Evolutionary conservation across 2,329 filamentous ascomycete genomes (phyloP).

Genomic region (Fusarium sublunatum): DNA sequence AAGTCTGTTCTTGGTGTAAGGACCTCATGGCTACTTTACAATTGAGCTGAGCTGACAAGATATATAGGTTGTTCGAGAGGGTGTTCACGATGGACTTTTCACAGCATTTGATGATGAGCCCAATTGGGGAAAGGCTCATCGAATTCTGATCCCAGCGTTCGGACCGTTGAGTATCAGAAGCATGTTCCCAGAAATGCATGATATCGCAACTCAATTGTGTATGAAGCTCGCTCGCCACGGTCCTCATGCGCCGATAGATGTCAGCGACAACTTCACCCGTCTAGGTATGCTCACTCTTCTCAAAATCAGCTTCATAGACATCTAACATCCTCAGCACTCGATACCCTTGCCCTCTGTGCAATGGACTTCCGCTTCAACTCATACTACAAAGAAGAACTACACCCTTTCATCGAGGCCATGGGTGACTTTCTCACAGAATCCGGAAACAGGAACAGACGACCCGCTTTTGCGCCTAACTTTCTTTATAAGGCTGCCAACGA

Average conservation of each 20-base stretch:
- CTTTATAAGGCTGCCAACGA: conserved; percentile 61
- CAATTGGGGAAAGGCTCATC: conserved; percentile 75
- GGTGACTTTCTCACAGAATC: conserved; percentile 69
- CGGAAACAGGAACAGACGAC: conserved; percentile 60
- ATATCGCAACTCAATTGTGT: conserved; percentile 72
- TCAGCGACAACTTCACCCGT: conserved; percentile 76
- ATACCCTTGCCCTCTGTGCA: conserved; percentile 77
- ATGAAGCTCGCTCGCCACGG: conserved; percentile 77
- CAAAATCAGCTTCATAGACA: neutral
- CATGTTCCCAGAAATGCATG: conserved; percentile 78
- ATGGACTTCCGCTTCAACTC: conserved; percentile 81
- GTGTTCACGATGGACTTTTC: conserved; percentile 73
- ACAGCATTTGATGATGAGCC: conserved; percentile 65
- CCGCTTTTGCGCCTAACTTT: conserved; percentile 59
- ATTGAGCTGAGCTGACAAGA: conserved; percentile 4
- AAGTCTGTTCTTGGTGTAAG: conserved; percentile 58
- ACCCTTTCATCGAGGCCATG: conserved; percentile 78
- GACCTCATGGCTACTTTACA: neutral
- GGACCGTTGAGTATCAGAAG: conserved; percentile 73
- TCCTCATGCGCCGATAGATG: conserved; percentile 64
- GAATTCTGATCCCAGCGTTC: conserved; percentile 75
- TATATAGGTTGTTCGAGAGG: conserved; percentile 64
- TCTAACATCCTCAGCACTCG: conserved; percentile 61
- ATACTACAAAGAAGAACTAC: conserved; percentile 75
- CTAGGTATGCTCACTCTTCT: conserved; percentile 50